A percentile compares a stretch with the other conserved stretches of the same genome.
These are phyloP conservation scores for Oryza brachyantha DNA, from an alignment of 176 grass and related monocot species.

Conservation along the genomic window DNA sequence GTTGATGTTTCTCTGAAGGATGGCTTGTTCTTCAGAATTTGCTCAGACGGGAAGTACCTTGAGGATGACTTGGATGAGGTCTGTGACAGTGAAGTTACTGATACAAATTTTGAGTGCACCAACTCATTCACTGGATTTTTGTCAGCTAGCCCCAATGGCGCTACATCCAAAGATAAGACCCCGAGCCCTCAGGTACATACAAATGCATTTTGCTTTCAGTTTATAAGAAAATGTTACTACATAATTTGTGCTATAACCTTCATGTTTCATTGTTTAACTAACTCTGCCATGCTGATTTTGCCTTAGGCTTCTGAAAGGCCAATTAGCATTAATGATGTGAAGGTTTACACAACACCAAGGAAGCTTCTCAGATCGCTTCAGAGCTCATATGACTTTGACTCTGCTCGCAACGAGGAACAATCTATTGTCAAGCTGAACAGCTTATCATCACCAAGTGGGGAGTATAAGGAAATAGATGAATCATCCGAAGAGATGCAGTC, in stretches of 20 bases:
- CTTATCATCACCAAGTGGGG: background rate
- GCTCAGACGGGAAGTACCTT: constrained; percentile 29
- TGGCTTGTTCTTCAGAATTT: constrained; percentile 64
- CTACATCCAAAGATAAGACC: constrained; percentile 35
- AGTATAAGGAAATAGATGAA: constrained; percentile 9
- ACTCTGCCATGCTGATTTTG: background rate
- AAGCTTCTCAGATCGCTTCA: constrained; percentile 73
- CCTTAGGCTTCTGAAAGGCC: constrained; percentile 50
- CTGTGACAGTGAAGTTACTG: constrained; percentile 40
- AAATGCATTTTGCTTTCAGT: background rate
- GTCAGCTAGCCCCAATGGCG: constrained; percentile 24
- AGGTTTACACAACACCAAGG: constrained; percentile 64
- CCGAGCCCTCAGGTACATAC: constrained; percentile 62
- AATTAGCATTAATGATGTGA: constrained; percentile 60
- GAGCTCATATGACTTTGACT: constrained; percentile 45
- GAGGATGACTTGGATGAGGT: constrained; percentile 49
- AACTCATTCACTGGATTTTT: constrained; percentile 68
- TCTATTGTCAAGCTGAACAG: background rate
- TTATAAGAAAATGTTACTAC: too few species aligned
- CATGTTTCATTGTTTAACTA: background rate
- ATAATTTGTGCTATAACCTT: background rate
- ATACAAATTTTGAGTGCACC: constrained; percentile 41
- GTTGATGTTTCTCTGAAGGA: constrained; percentile 95
- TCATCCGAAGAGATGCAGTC: constrained; percentile 28
- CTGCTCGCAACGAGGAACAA: constrained; percentile 7